A percentile compares a stretch with the other conserved stretches of the same genome.
Conservation (phyloP, 148 eudicot genomes). For the Chenopodium album region DNA sequence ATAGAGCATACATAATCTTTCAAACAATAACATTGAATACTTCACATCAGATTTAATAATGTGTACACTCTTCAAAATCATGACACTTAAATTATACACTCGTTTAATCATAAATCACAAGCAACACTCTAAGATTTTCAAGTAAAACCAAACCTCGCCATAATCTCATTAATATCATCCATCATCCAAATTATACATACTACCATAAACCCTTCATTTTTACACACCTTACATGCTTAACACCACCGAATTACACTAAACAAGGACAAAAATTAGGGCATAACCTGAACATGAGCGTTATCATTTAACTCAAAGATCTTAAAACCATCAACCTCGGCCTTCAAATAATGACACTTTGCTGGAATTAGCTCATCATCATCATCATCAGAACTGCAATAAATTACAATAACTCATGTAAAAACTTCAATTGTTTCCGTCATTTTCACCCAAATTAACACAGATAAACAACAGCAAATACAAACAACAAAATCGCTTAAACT, state of each 20-base stretch:
- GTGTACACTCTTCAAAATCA: neutral
- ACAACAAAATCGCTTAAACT: neutral
- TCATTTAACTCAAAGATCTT: constrained; percentile 44
- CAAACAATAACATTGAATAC: neutral
- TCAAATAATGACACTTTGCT: constrained; percentile 47
- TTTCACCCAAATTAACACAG: neutral
- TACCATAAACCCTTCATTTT: too few species aligned
- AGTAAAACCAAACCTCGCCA: too few species aligned
- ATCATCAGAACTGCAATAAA: constrained; percentile 22
- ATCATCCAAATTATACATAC: too few species aligned
- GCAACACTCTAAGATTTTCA: too few species aligned
- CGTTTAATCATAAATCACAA: too few species aligned
- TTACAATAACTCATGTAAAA: neutral
- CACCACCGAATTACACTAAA: neutral
- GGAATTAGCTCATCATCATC: constrained; percentile 23
- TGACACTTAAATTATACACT: neutral
- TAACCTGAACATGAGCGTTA: constrained; percentile 61
- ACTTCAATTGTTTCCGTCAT: neutral
- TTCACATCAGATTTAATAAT: neutral
- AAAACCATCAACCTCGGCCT: constrained; percentile 53
- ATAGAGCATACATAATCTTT: neutral
- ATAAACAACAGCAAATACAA: neutral
- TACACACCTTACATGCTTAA: too few species aligned
- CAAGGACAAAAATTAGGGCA: neutral
- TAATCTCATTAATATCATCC: too few species aligned